Conservation (phyloP, 2,329 filamentous ascomycete species). For the Beauveria brongniartii region DNA sequence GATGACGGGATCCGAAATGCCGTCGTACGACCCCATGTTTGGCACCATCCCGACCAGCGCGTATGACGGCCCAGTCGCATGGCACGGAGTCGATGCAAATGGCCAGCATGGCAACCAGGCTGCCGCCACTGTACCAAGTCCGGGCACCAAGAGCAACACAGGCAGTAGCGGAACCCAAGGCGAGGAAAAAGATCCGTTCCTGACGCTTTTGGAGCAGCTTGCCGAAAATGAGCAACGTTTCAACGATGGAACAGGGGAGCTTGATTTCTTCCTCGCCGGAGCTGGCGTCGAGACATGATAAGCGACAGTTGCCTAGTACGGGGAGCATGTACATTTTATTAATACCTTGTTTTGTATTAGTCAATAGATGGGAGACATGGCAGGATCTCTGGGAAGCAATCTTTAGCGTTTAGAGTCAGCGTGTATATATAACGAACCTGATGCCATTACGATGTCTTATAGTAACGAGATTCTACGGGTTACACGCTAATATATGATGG, state of each 20-base stretch:
- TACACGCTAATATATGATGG: no score
- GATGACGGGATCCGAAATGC: slow-evolving; percentile 10
- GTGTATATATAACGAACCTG: not conserved
- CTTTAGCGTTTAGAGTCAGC: not conserved
- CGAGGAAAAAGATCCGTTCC: slow-evolving; percentile 72
- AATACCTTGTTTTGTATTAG: not conserved
- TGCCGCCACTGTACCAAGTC: slow-evolving; percentile 32
- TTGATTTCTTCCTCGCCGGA: slow-evolving; percentile 64
- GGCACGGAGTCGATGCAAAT: slow-evolving; percentile 39
- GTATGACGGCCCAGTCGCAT: slow-evolving; percentile 43
- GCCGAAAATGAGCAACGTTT: slow-evolving; percentile 66
- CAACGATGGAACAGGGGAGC: slow-evolving; percentile 58
- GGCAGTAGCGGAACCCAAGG: slow-evolving; percentile 41
- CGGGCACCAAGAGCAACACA: slow-evolving; percentile 41
- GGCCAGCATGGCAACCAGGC: slow-evolving; percentile 25
- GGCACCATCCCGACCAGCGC: slow-evolving; percentile 45
- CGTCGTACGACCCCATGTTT: slow-evolving; percentile 52
- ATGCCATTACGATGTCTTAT: not conserved
- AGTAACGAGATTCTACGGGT: no score
- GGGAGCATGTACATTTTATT: not conserved
- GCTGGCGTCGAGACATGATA: slow-evolving; percentile 13
- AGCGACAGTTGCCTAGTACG: not conserved
- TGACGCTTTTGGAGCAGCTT: slow-evolving; percentile 71
- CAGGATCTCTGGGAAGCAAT: not conserved
- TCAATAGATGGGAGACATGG: not conserved